These are phyloP conservation scores for Citeromyces hawaiiensis DNA, from an alignment of 1,139 yeast species.

Conservation along the genomic window DNA sequence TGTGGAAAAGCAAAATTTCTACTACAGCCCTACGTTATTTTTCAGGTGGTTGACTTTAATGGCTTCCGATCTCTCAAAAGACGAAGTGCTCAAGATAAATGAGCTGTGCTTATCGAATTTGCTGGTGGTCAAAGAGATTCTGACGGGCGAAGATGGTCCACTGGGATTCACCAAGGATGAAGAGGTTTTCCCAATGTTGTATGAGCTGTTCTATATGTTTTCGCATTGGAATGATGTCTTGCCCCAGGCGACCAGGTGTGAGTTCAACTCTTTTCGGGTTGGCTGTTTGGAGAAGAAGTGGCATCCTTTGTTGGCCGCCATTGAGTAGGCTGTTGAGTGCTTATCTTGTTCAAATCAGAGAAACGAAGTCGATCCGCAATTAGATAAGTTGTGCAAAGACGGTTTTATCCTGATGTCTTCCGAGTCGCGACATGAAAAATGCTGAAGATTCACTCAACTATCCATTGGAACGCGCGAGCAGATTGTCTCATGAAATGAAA, in stretches of 20 bases:
- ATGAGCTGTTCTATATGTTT: neutral
- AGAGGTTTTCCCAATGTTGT: neutral
- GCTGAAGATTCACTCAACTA: too few relatives aligned
- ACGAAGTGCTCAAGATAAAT: neutral
- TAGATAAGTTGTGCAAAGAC: too few relatives aligned
- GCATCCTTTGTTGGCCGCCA: neutral
- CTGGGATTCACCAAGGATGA: neutral
- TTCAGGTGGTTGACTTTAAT: neutral
- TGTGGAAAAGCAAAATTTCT: constrained; percentile 37
- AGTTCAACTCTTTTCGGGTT: neutral
- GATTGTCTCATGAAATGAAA: too few relatives aligned
- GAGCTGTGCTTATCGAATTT: neutral
- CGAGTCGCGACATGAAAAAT: too few relatives aligned
- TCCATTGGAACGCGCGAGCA: too few relatives aligned
- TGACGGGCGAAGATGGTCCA: neutral
- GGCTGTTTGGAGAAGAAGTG: neutral
- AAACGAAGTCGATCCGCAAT: too few relatives aligned
- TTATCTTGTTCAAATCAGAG: too few relatives aligned
- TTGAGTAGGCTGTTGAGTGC: neutral
- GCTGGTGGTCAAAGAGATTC: neutral
- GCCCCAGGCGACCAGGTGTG: neutral
- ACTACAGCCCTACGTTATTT: constrained; percentile 21
- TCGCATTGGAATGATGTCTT: neutral
- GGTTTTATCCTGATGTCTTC: too few relatives aligned
- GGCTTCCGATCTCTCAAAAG: neutral